Percentiles rank a stretch among this genome's conserved stretches.
These are phyloP conservation scores for Neofusicoccum cordaticola DNA, from an alignment of 2,329 filamentous ascomycete genomes.

Conservation along the genomic window DNA sequence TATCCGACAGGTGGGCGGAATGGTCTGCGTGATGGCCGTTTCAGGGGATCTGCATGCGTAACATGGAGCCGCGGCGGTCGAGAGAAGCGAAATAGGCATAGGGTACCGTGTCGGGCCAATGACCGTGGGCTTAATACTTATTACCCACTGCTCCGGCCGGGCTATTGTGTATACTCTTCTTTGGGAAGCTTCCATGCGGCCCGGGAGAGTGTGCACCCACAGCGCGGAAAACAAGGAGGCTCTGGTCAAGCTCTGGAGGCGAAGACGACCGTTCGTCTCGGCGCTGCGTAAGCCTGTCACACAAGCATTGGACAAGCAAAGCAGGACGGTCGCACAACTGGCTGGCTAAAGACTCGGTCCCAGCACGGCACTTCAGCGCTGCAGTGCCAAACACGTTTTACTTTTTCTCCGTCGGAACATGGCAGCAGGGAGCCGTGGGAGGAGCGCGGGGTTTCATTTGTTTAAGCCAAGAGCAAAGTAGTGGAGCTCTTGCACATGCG, in stretches of 20 bases:
- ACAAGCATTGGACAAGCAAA: conserved; percentile 1
- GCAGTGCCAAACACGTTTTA: background rate
- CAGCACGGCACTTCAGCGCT: background rate
- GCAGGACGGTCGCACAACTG: background rate
- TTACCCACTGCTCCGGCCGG: background rate
- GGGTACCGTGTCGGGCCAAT: background rate
- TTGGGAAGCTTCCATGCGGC: background rate
- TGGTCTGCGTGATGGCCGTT: too few species aligned
- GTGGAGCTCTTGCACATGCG: conserved; percentile 2
- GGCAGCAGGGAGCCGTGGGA: background rate
- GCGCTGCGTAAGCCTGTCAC: conserved; percentile 7
- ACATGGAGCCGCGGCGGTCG: background rate
- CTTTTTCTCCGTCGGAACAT: conserved; percentile 4
- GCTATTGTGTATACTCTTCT: background rate
- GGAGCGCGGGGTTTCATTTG: background rate
- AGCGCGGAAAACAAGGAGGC: background rate
- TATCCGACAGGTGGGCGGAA: too few species aligned
- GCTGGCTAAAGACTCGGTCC: background rate
- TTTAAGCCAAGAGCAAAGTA: too few species aligned
- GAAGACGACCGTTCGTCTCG: background rate
- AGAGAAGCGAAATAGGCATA: background rate
- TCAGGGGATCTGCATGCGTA: too few species aligned
- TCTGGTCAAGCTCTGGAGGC: background rate
- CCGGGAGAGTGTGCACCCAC: background rate
- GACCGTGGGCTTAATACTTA: background rate